Conservation (phyloP, 2,329 filamentous ascomycete genomes). For the Fusarium nygamai region DNA sequence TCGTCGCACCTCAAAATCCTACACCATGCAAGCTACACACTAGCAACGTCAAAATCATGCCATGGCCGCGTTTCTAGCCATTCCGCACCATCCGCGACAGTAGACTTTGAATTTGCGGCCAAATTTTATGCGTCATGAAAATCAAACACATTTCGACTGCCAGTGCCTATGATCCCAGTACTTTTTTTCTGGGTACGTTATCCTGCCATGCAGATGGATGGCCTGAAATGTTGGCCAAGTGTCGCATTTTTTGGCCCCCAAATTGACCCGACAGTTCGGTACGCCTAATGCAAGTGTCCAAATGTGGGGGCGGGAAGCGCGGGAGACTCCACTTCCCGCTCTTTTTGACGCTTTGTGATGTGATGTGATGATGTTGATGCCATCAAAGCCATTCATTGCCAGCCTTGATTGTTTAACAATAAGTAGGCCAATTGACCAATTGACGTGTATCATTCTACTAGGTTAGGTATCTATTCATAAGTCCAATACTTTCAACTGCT, state of each 20-base stretch:
- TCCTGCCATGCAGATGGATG: conserved; percentile 12
- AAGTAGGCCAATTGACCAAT: background rate
- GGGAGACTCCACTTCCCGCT: conserved; percentile 17
- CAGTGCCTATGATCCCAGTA: background rate
- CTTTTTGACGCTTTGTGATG: background rate
- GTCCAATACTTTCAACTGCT: background rate
- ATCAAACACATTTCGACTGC: conserved; percentile 18
- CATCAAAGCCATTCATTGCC: background rate
- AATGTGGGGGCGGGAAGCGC: conserved; percentile 6
- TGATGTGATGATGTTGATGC: background rate
- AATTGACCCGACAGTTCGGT: conserved; percentile 15
- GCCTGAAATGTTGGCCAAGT: conserved; percentile 12
- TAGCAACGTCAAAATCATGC: conserved; percentile 2
- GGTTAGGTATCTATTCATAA: background rate
- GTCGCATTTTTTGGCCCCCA: conserved; percentile 16
- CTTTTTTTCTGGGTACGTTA: conserved; percentile 13
- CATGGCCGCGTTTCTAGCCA: background rate
- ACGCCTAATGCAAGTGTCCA: conserved; percentile 15
- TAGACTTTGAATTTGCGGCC: background rate
- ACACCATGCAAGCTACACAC: background rate
- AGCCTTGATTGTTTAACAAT: background rate
- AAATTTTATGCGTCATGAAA: background rate
- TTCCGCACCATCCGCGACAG: background rate
- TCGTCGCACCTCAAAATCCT: background rate
- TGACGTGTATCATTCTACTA: background rate